phyloP scores from a whole-genome alignment of 352 stramenopile genomes.

The Blastocystis sp. region DNA sequence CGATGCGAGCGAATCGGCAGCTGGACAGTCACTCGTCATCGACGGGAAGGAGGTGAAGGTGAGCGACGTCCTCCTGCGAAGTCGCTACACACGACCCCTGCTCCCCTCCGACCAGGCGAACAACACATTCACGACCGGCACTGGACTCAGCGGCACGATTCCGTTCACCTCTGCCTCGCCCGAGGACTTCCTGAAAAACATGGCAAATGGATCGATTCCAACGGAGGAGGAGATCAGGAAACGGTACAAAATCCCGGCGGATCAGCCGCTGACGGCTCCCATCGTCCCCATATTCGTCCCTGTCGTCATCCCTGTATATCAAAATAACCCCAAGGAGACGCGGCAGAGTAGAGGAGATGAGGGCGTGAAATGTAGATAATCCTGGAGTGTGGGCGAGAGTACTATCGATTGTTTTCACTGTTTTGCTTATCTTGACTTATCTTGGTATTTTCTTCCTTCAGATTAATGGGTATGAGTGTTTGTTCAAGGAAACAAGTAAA shows the following conservation, averaged over 20 bases:
- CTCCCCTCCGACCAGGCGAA: neutral
- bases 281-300: conserved; percentile 26
- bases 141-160: too few relatives aligned
- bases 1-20: neutral
- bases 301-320: neutral
- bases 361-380: neutral
- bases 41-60: neutral
- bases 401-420: neutral
- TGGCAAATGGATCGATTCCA: neutral
- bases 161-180: too few relatives aligned
- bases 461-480: neutral
- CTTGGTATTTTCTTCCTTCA: neutral
- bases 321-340: neutral
- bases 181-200: neutral
- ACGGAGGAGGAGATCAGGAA: neutral
- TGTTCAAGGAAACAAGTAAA: conserved; percentile 11
- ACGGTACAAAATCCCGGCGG: neutral
- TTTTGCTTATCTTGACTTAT: neutral
- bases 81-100: neutral
- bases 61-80: neutral
- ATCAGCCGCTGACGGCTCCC: neutral
- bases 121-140: neutral
- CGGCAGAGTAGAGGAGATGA: neutral
- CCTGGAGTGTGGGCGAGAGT: neutral
- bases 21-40: neutral